These are phyloP conservation scores for Abortiporus biennis DNA, from an alignment of 1,284 basidiomycete species.

Conservation along the genomic window DNA sequence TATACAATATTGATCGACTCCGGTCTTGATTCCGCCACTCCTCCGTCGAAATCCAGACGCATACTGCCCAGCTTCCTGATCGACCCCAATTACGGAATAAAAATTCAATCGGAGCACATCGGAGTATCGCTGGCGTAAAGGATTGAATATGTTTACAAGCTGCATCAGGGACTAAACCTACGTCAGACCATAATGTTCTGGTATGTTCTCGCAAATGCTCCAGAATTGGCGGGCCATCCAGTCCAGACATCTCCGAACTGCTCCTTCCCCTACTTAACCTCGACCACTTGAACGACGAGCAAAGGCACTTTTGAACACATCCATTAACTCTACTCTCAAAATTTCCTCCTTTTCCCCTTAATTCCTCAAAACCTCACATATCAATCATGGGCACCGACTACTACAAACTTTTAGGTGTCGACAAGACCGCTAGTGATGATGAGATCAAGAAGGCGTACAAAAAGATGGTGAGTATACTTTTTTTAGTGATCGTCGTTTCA, in stretches of 20 bases:
- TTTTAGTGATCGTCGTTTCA: too few relatives aligned
- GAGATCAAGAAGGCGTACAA: constrained; percentile 55
- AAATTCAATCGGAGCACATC: too few relatives aligned
- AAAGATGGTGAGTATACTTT: constrained; percentile 38
- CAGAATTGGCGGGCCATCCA: neutral
- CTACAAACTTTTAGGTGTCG: constrained; percentile 76
- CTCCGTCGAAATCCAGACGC: too few relatives aligned
- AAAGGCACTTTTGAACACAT: constrained; percentile 4
- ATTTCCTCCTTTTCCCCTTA: neutral
- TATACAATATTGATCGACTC: too few relatives aligned
- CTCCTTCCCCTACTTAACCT: neutral
- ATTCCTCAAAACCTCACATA: too few relatives aligned
- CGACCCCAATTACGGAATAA: too few relatives aligned
- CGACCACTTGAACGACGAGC: neutral
- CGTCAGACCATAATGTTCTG: constrained; percentile 12
- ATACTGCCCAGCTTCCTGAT: too few relatives aligned
- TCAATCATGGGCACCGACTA: constrained; percentile 72
- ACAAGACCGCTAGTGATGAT: constrained; percentile 65
- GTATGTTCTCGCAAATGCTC: constrained; percentile 14
- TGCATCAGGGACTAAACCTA: too few relatives aligned
- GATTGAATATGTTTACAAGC: too few relatives aligned
- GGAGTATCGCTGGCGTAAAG: too few relatives aligned
- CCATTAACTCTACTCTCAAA: constrained; percentile 4
- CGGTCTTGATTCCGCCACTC: too few relatives aligned
- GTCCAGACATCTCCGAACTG: neutral